Base-by-base conservation (phyloP, 2,329 filamentous ascomycete genomes). In the Cercospora brassicicola region DNA sequence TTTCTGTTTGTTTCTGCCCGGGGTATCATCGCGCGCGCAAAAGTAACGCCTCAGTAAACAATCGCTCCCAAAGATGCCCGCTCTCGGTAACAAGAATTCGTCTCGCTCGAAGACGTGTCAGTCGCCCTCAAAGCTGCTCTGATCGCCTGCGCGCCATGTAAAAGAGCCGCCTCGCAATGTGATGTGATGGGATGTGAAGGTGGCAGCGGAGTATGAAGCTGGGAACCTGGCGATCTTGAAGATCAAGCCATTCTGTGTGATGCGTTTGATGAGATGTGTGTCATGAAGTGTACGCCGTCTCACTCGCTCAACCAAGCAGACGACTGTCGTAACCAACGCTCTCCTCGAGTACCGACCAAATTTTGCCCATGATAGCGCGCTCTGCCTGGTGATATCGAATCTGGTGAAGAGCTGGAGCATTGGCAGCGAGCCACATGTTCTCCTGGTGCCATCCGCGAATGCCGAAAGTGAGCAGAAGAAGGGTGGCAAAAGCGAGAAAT, bases 371-470 rank as follows among this genome's bases (percentile, higher is more conserved):
- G 59, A 62, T 30, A n/a, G 59, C 59, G 23, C 39, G 39, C 6
- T 62, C 5, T 0, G 59, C 59, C 13, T 62, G 59, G 10, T 15
- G 23, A 31, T 64, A 64, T 18, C 62, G 62, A 42, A 56, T n/a
- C 26, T 57, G 48, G 20, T 56, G 23, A 45, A 63, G 23, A 31
- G 61, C 61, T n/a, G 61, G 61, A 33, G 42, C 53, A 31, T 64
- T 64, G 62, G 62, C 62, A 57, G 62, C 28, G 48, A 57, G 62
- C 62, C 62, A 64, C 62, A 64, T 57, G 4, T 56, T 42, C 23
- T 56, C 28, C 7, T 36, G 31, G 11, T 42, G 30, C n/a, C 33
- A 39, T 11, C 62, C 62, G 18, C 45, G 48, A n/a, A 64, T 3
- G 15, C 62, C 48, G 20, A 56, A 56, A 31, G 28, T 33, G 30